phyloP scores from a whole-genome alignment of 441 rosid genomes.

The Populus trichocarpa region DNA sequence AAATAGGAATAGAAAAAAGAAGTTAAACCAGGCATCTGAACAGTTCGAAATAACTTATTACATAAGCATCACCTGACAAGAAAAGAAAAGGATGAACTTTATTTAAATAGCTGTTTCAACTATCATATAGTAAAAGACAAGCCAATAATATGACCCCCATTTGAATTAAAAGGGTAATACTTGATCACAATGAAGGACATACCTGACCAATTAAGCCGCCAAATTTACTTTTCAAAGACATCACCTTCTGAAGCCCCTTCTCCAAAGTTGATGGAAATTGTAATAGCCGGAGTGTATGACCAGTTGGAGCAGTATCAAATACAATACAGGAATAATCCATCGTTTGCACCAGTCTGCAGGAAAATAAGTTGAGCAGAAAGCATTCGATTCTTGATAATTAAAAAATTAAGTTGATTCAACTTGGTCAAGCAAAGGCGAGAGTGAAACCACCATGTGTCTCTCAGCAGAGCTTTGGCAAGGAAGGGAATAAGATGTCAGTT shows the following conservation, averaged over 20 bases:
- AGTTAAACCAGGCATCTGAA: background rate
- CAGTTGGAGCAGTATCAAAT: constrained; percentile 99
- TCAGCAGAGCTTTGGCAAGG: background rate
- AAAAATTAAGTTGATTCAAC: background rate
- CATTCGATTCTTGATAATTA: background rate
- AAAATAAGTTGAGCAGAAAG: constrained; percentile 14
- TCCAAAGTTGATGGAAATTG: constrained; percentile 96
- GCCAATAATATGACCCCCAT: background rate
- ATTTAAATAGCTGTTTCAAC: background rate
- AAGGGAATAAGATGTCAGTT: background rate
- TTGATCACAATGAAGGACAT: constrained; percentile 15
- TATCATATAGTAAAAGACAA: background rate
- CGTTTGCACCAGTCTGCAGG: constrained; percentile 86
- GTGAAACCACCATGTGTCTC: background rate
- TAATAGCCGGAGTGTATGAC: constrained; percentile 90
- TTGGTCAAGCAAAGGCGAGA: constrained; percentile 1
- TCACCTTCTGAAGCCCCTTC: constrained; percentile 86
- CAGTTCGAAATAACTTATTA: background rate
- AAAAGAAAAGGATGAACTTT: background rate
- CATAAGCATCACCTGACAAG: background rate
- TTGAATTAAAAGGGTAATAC: background rate
- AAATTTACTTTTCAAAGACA: constrained; percentile 85
- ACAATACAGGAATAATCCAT: constrained; percentile 95
- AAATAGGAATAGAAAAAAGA: background rate
- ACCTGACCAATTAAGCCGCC: constrained; percentile 96